A percentile compares a stretch with the other conserved stretches of the same genome.
Evolutionary conservation across 2,329 filamentous ascomycete species (phyloP).

Genomic region (Fusarium pseudocircinatum): DNA sequence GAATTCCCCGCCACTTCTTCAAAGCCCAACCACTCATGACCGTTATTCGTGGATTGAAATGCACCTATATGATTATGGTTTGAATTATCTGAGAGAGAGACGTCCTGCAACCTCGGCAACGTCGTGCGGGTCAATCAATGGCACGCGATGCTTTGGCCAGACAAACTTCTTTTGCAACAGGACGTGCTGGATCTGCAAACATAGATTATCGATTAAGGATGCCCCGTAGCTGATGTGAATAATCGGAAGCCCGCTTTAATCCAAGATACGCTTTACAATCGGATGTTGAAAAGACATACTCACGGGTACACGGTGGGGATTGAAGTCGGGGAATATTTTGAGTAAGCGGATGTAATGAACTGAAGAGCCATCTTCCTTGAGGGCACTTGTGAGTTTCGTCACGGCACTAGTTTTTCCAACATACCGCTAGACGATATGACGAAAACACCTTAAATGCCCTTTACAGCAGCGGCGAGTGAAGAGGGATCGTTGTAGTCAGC

Average conservation of each 20-base stretch:
- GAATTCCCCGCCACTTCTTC: neutral
- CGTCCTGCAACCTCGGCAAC: neutral
- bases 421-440: neutral
- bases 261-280: neutral
- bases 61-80: fast-evolving
- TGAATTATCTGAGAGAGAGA: fast-evolving
- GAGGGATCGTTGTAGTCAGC: neutral
- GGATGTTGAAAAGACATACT: neutral
- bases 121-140: neutral
- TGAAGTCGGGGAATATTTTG: neutral
- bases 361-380: neutral
- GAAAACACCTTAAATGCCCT: fast-evolving
- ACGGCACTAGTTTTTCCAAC: neutral
- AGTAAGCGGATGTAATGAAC: neutral
- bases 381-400: fast-evolving
- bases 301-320: neutral
- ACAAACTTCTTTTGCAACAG: neutral
- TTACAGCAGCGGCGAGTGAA: neutral
- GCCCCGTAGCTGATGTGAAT: neutral
- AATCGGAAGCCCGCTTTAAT: neutral
- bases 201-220: neutral
- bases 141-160: neutral
- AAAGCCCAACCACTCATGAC: neutral
- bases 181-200: neutral
- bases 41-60: neutral